Evolutionary conservation across 2,329 filamentous ascomycete genomes (phyloP).

Genomic region (Shiraia bambusicola): DNA sequence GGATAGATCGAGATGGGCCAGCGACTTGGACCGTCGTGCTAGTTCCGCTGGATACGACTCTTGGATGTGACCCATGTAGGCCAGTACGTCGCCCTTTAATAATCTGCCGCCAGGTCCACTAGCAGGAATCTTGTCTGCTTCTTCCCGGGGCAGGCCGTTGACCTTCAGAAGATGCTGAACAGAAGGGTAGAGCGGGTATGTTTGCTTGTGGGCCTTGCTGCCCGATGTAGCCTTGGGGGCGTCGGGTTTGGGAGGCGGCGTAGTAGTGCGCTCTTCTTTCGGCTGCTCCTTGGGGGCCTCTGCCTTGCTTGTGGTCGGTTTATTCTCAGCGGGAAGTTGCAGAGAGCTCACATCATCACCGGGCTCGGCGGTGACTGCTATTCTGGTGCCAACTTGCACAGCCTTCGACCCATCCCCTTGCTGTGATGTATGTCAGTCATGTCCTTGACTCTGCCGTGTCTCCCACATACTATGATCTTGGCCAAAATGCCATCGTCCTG

Average conservation of each 20-base stretch:
- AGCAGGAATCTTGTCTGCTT: conserved; percentile 78
- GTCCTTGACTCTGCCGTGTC: background rate
- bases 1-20: conserved; percentile 84
- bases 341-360: conserved; percentile 76
- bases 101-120: conserved; percentile 86
- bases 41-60: conserved; percentile 70
- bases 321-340: conserved; percentile 71
- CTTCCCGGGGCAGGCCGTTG: conserved; percentile 73
- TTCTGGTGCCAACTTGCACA: conserved; percentile 75
- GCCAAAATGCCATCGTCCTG: conserved; percentile 85
- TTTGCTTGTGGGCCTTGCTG: conserved; percentile 62
- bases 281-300: conserved; percentile 39
- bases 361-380: conserved; percentile 78
- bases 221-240: conserved; percentile 31
- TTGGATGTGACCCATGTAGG: conserved; percentile 78
- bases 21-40: conserved; percentile 70
- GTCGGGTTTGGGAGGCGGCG: conserved; percentile 29
- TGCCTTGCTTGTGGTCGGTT: conserved; percentile 45
- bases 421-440: conserved; percentile 27
- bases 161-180: conserved; percentile 79
- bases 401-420: conserved; percentile 71
- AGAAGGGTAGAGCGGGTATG: conserved; percentile 76
- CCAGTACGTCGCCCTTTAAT: conserved; percentile 92
- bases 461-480: conserved; percentile 65
- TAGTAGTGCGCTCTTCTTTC: conserved; percentile 40